A percentile compares a stretch with the other conserved stretches of the same genome.
Evolutionary conservation across 352 stramenopile species (phyloP).

Genomic region (Salisapilia sapeloensis): DNA sequence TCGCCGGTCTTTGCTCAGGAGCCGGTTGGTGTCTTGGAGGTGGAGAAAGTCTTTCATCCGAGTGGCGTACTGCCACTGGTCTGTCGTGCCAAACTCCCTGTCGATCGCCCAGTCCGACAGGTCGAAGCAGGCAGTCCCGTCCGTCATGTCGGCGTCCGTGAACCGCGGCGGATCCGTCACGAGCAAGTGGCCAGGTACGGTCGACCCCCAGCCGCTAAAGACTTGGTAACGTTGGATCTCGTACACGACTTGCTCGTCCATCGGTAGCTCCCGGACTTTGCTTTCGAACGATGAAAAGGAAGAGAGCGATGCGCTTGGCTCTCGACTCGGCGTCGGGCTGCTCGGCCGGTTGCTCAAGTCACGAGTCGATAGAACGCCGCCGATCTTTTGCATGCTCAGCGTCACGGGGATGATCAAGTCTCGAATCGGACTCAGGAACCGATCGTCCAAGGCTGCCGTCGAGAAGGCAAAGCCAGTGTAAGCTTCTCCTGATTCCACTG

Average conservation of each 20-base stretch:
- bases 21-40: slow-evolving; percentile 16
- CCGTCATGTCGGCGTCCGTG: slow-evolving; percentile 58
- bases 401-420: slow-evolving; percentile 54
- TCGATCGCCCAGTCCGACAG: slow-evolving; percentile 68
- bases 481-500: slow-evolving; percentile 5
- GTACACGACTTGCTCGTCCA: slow-evolving; percentile 52
- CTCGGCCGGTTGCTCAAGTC: slow-evolving; percentile 6
- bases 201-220: slow-evolving; percentile 66
- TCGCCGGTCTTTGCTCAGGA: slow-evolving; percentile 29
- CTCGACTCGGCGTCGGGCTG: slow-evolving; percentile 3
- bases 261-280: slow-evolving; percentile 26
- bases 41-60: slow-evolving; percentile 75
- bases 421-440: slow-evolving; percentile 61
- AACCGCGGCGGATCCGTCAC: slow-evolving; percentile 59
- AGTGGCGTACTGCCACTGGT: slow-evolving; percentile 76
- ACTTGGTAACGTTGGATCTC: slow-evolving; percentile 78
- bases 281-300: slow-evolving; percentile 28
- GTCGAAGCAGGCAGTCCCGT: slow-evolving; percentile 36
- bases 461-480: slow-evolving; percentile 80
- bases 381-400: slow-evolving; percentile 22
- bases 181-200: slow-evolving; percentile 54
- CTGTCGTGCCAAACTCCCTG: slow-evolving; percentile 37
- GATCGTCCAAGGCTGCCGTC: slow-evolving; percentile 54
- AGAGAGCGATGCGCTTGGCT: slow-evolving; percentile 10
- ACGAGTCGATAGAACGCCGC: slow-evolving; percentile 13